Evolutionary conservation across 305 asterid species (phyloP).

Genomic region (Salvia sclarea): DNA sequence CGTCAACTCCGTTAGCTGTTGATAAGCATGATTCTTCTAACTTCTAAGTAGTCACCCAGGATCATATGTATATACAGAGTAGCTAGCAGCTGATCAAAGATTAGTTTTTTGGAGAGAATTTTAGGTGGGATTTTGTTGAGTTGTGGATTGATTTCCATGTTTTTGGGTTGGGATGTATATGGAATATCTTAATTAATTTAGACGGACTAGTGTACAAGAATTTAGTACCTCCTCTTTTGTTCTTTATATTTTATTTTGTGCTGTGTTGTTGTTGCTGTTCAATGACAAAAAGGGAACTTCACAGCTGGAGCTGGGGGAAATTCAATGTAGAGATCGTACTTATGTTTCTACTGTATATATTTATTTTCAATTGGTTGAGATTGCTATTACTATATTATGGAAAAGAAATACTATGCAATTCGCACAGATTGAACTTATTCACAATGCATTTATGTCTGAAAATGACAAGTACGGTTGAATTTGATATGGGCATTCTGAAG

Average conservation of each 20-base stretch:
- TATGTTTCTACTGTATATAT: too few species aligned
- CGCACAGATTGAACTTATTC: too few species aligned
- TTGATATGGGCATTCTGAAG: too few species aligned
- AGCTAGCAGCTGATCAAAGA: too few species aligned
- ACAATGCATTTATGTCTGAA: too few species aligned
- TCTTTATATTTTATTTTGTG: neutral
- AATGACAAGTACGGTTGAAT: too few species aligned
- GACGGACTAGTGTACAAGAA: constrained; percentile 16
- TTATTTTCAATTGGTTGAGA: too few species aligned
- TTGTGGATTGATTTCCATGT: constrained; percentile 3
- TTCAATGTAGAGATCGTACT: too few species aligned
- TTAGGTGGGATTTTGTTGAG: constrained; percentile 35
- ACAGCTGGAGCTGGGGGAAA: too few species aligned
- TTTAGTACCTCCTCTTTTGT: neutral
- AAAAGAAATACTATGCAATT: too few species aligned
- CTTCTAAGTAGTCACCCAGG: neutral
- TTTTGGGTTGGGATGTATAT: constrained; percentile 25
- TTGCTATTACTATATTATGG: too few species aligned
- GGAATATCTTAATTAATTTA: constrained; percentile 11
- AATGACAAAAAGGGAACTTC: too few species aligned
- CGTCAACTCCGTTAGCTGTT: constrained; percentile 68
- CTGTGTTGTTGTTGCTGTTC: neutral
- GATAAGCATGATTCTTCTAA: neutral
- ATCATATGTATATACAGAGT: constrained; percentile 10
- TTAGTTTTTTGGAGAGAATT: constrained; percentile 19